Base-by-base conservation (phyloP, 2,329 filamentous ascomycete genomes). In the Nemania sp. region DNA sequence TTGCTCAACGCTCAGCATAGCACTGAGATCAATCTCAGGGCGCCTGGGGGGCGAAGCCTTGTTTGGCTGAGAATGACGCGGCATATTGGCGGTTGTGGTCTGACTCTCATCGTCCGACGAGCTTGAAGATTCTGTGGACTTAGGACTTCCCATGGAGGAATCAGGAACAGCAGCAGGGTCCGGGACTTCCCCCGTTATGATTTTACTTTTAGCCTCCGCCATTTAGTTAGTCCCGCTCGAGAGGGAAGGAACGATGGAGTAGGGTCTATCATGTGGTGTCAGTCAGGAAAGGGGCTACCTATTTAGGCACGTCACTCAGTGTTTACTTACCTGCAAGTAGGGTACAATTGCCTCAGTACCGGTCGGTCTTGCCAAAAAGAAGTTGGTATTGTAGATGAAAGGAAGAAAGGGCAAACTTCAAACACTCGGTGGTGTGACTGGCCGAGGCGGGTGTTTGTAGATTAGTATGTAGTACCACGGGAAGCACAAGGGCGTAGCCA, bases 21-120 rank as follows among this genome's bases (percentile, higher is more conserved):
- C 72, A 47, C 76, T 81, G 57, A 85, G 61, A 56, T 84, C 80
- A 34, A 79, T 74, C 31, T 79, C 66, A 12, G 54, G 72, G 15
- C 77, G 75, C 53, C 74, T 75, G 52, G 68, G 66, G 34, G 66
- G 63, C 42, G 59, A 47, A 64, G 70, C 20, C 47, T 50, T 61
- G 48, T 12, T 30, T 9, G 44, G 30, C 12, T 42, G 55, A 15
- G 41, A 42, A 17, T 53, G 56, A 15, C 61, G 60, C 40, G 59
- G 53, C 60, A 59, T 62, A 42, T 50, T 57, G 19, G 56, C 52
- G 19, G 49, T 22, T 36, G 60, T 46, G n/a, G 43, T 52, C 47
- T 59, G 59, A 44, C 52, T 59, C 52, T 66, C 64, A 34, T 66
- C 64, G 17, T 61, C 61, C 30, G 65, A 66, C 26, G 64, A 49